Base-by-base conservation (phyloP, 177 flowering plant genomes). In the Vitis hybrid region DNA sequence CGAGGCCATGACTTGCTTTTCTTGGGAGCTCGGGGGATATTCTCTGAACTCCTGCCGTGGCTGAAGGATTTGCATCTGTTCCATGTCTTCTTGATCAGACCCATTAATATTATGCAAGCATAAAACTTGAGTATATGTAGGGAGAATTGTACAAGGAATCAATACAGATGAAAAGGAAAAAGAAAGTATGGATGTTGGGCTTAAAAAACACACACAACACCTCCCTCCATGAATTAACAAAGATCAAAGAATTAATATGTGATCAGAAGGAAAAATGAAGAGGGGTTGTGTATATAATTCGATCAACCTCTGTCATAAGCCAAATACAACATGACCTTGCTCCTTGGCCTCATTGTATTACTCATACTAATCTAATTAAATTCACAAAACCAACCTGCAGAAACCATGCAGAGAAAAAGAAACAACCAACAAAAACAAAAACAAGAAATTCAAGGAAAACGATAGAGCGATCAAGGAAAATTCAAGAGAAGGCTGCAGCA, bases 261-360 rank as follows among this genome's bases (percentile, higher is more conserved):
- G 11, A n/a, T 13, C 14, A 62, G 18, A 29, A 16, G 4, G 5
- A 6, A 13, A 16, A 10, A 16, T 33, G 15, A 10, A n/a, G 2
- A 3, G 19, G 16, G 19, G 10, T 62, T 31, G 66, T 4, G 19
- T 55, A 6, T 33, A 6, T 33, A 33, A 33, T 33, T 33, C 26
- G 0, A 33, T 65, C 77, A 88, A 2, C 95, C 95, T 74, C 95
- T 78, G 58, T 90, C 95, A 51, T 90, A 89, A 59, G 65, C 91
- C 74, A 86, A 71, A 73, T 82, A 48, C 22, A 89, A 68, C 82
- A 77, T 72, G 31, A 76, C 67, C 75, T 77, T 81, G 56, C 75
- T 77, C 56, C 88, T 79, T 15, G 90, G 92, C 56, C 70, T 82
- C 88, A 80, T 79, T 21, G 92, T 78, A 65, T 87, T 90, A 69